A percentile compares a stretch with the other conserved stretches of the same genome.
phyloP scores from a whole-genome alignment of 164 flowering plant genomes.

The Taxillus chinensis region DNA sequence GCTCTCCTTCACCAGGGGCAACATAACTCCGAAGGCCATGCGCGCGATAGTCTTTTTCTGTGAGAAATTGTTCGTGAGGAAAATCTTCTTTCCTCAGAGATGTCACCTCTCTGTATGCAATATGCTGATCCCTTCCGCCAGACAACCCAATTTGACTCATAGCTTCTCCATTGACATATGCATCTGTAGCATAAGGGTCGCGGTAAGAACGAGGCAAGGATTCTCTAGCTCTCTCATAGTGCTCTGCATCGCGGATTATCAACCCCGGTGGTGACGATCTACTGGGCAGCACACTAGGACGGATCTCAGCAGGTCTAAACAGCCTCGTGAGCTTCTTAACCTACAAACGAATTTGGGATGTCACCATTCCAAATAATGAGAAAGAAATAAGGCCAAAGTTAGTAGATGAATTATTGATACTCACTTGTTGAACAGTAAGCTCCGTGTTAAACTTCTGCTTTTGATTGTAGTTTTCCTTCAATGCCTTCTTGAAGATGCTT shows the following conservation, averaged over 20 bases:
- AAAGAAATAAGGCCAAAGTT: not conserved
- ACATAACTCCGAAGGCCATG: constrained; percentile 28
- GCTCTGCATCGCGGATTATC: constrained; percentile 9
- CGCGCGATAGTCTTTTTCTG: constrained; percentile 42
- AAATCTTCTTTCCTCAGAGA: constrained; percentile 12
- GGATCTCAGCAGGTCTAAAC: constrained; percentile 36
- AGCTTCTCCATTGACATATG: constrained; percentile 7
- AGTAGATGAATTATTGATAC: constrained; percentile 8
- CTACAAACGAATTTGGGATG: constrained; percentile 21
- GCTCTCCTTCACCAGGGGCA: constrained; percentile 20
- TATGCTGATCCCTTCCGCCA: constrained; percentile 16
- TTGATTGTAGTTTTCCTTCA: constrained; percentile 49
- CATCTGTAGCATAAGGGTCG: constrained; percentile 13
- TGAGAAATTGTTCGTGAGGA: constrained; percentile 24
- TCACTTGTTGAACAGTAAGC: constrained; percentile 56
- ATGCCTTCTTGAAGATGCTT: constrained; percentile 57
- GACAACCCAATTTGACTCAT: constrained; percentile 12
- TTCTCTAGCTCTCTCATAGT: constrained; percentile 14
- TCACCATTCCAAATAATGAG: constrained; percentile 5
- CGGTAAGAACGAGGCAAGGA: constrained; percentile 8
- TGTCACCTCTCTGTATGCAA: constrained; percentile 9
- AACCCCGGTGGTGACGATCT: constrained; percentile 10
- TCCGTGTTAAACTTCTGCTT: constrained; percentile 56
- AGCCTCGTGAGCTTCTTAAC: constrained; percentile 40
- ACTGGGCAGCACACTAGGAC: constrained; percentile 17